Evolutionary conservation across 306 rosid species (phyloP).

Genomic region (Chamaecrista fasciculata): DNA sequence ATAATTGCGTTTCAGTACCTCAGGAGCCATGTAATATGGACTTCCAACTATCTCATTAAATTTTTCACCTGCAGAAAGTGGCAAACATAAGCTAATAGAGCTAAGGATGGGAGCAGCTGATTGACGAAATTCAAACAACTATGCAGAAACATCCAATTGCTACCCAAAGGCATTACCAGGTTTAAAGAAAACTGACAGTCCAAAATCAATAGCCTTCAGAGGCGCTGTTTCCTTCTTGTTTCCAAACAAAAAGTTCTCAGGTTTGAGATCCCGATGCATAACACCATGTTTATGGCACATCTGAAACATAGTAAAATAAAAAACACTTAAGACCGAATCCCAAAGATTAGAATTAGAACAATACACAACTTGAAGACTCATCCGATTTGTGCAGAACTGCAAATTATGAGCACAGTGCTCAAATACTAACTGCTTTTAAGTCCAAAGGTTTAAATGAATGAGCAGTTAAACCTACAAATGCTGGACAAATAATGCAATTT

Average conservation of each 20-base stretch:
- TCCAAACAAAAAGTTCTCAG: constrained; percentile 87
- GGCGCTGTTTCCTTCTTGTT: constrained; percentile 79
- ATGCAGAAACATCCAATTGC: constrained; percentile 13
- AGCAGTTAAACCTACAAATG: background rate
- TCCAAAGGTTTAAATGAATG: background rate
- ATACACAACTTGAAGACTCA: background rate
- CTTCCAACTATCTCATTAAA: constrained; percentile 92
- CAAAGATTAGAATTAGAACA: constrained; percentile 3
- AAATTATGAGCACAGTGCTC: background rate
- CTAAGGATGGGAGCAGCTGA: constrained; percentile 22
- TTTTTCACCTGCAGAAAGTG: constrained; percentile 56
- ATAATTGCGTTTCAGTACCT: constrained; percentile 76
- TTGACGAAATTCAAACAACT: constrained; percentile 1
- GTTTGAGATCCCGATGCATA: constrained; percentile 91
- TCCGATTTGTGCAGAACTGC: background rate
- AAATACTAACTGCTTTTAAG: background rate
- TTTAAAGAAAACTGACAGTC: constrained; percentile 78
- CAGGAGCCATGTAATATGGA: constrained; percentile 99
- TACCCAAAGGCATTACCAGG: constrained; percentile 56
- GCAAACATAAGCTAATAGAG: constrained; percentile 24
- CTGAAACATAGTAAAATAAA: constrained; percentile 43
- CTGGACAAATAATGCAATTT: background rate
- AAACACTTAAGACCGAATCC: constrained; percentile 12
- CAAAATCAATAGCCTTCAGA: constrained; percentile 88
- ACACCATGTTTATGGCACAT: constrained; percentile 90